Conservation (phyloP, 805 yeast genomes). For the Dipodascus geniculatus region DNA sequence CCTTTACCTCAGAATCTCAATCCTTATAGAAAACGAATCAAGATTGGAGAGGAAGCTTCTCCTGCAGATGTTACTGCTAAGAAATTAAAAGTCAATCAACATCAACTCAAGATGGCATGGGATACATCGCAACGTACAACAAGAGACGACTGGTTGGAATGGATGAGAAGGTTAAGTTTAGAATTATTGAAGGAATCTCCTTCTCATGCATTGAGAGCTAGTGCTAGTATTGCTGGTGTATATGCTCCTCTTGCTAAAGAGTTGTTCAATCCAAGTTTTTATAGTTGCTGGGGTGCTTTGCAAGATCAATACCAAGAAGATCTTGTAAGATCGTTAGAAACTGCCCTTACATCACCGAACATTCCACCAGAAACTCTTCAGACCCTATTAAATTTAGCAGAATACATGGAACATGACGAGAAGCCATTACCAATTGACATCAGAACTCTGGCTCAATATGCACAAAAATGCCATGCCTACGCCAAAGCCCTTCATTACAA, state of each 20-base stretch:
- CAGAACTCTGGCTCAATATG: conserved; percentile 83
- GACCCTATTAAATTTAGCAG: conserved; percentile 78
- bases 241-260: conserved; percentile 84
- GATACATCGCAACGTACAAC: conserved; percentile 82
- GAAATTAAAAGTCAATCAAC: conserved; percentile 61
- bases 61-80: conserved; percentile 59
- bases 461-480: conserved; percentile 92
- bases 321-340: conserved; percentile 69
- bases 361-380: conserved; percentile 95
- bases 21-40: conserved; percentile 36
- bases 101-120: conserved; percentile 71
- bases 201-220: conserved; percentile 86
- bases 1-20: conserved; percentile 70
- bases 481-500: conserved; percentile 96
- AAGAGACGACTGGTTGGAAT: conserved; percentile 95
- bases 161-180: conserved; percentile 80
- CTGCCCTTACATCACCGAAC: conserved; percentile 79
- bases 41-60: conserved; percentile 39
- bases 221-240: conserved; percentile 78
- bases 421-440: conserved; percentile 85
- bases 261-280: conserved; percentile 86
- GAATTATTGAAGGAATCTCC: conserved; percentile 87
- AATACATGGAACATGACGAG: conserved; percentile 95
- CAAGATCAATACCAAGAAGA: conserved; percentile 86
- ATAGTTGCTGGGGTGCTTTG: conserved; percentile 89